Base-by-base conservation (phyloP, 2,329 filamentous ascomycete species). In the Beauveria medogensis region DNA sequence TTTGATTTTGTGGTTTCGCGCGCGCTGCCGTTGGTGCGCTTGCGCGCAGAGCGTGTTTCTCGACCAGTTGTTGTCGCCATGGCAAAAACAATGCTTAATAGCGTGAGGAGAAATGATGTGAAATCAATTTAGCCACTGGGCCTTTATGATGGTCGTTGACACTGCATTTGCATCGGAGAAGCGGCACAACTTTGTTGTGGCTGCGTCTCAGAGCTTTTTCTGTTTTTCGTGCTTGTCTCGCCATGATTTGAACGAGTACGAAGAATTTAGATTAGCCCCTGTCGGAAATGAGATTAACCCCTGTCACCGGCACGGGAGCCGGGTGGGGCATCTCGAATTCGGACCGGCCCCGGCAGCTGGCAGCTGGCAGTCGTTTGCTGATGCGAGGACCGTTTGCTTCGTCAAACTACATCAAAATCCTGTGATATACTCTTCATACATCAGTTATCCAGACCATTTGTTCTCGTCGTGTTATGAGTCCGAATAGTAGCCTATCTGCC, bases 1-100 rank as follows among this genome's bases (percentile, higher is more conserved):
- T 72, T 78, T 37, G 78, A 78, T 54, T 73, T 75, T 66, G 82
- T 82, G 40, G 76, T 73, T 62, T 69, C 74, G 40, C 68, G 66
- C 51, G 69, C 7, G 34, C 63, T 69, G 59, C 78, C 75, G 63
- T 72, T 73, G 44, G 71, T 69, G 44, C 78, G 77, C 69, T 82
- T 83, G 63, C 73, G 73, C 52, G 71, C 70, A 63, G 72, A 75
- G 61, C 67, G 69, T 60, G 67, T 65, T 52, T 73, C 67, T 62
- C 65, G 64, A 46, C 69, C 70, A 55, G 69, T 72, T 24, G 70
- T 63, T 37, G 59, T 65, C n/a, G 66, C 66, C 72, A 73, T 74
- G 12, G 50, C 44, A 28, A 20, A 40, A 20, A 52, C 12, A 26
- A 16, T 30, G 22, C 2, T 61, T 26, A 43, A 43, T 62, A 26